Evolutionary conservation across 2,329 filamentous ascomycete species (phyloP).

Genomic region (Aspergillus cejpii): DNA sequence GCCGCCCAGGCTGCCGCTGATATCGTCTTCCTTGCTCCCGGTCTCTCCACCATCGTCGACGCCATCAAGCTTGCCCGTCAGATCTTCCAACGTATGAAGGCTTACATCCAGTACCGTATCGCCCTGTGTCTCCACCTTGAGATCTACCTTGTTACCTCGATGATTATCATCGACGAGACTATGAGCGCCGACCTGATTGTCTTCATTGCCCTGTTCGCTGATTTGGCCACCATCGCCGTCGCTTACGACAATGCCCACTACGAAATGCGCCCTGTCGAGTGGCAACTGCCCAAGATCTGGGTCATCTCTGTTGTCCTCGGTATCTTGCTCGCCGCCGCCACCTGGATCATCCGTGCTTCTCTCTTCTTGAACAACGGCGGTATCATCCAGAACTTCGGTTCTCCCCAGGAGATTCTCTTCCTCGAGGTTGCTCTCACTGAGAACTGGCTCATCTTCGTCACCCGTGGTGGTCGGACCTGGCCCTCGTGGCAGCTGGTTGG

Average conservation of each 20-base stretch:
- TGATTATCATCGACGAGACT: slow-evolving; percentile 75
- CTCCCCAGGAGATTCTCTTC: slow-evolving; percentile 74
- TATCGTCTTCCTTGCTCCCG: slow-evolving; percentile 68
- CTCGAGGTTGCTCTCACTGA: slow-evolving; percentile 85
- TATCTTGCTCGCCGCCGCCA: slow-evolving; percentile 59
- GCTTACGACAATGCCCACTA: slow-evolving; percentile 75
- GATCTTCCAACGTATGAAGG: slow-evolving; percentile 74
- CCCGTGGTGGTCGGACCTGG: slow-evolving; percentile 70
- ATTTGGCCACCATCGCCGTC: slow-evolving; percentile 70
- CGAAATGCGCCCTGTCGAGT: slow-evolving; percentile 67
- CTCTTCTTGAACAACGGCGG: slow-evolving; percentile 64
- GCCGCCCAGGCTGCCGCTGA: slow-evolving; percentile 66
- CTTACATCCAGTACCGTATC: slow-evolving; percentile 71
- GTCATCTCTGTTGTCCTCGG: slow-evolving; percentile 58
- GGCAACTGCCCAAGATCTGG: slow-evolving; percentile 78
- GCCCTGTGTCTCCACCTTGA: slow-evolving; percentile 67
- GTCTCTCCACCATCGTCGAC: slow-evolving; percentile 63
- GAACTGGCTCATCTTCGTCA: slow-evolving; percentile 97
- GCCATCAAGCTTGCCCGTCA: slow-evolving; percentile 68
- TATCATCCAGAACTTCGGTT: slow-evolving; percentile 68
- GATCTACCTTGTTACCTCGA: slow-evolving; percentile 69
- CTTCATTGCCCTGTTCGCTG: slow-evolving; percentile 72
- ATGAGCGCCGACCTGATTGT: slow-evolving; percentile 66
- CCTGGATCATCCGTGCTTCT: slow-evolving; percentile 66
- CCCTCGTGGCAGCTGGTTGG: slow-evolving; percentile 67